phyloP scores from a whole-genome alignment of 768 basidiomycete genomes.

The Lepiota venenata region DNA sequence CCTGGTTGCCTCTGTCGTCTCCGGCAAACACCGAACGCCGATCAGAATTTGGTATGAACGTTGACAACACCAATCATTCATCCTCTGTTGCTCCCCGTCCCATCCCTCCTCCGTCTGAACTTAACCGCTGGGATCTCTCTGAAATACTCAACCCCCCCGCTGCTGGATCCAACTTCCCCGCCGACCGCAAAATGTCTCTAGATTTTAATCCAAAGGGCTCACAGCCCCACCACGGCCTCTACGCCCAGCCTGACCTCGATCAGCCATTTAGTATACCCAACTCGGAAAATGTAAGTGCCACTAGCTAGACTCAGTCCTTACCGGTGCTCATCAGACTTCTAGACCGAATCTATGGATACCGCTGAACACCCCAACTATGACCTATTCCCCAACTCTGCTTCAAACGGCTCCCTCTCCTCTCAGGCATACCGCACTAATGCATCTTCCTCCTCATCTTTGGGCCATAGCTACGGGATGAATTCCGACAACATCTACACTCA shows the following conservation, averaged over 20 bases:
- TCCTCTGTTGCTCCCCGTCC: constrained; percentile 33
- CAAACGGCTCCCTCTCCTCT: constrained; percentile 40
- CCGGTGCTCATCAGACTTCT: constrained; percentile 23
- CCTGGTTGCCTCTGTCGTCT: constrained; percentile 11
- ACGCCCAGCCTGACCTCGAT: constrained; percentile 56
- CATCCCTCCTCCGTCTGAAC: constrained; percentile 28
- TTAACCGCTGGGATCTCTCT: constrained; percentile 38
- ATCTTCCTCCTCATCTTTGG: constrained; percentile 67
- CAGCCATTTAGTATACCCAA: constrained; percentile 44
- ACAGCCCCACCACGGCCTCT: constrained; percentile 47
- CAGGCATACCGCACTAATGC: constrained; percentile 71
- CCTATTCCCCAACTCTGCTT: constrained; percentile 51
- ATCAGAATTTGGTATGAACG: constrained; percentile 34
- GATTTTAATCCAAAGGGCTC: constrained; percentile 43
- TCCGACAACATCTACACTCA: constrained; percentile 59
- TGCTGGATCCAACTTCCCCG: constrained; percentile 17
- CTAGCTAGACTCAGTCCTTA: constrained; percentile 27
- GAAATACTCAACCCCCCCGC: constrained; percentile 42
- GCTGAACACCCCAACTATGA: constrained; percentile 61
- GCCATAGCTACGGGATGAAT: constrained; percentile 49
- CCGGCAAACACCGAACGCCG: constrained; percentile 46
- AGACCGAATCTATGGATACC: constrained; percentile 49
- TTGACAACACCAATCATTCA: constrained; percentile 23
- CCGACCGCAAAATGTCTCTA: constrained; percentile 45
- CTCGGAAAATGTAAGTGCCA: constrained; percentile 30